These are phyloP conservation scores for Boletus patriciae DNA, from an alignment of 768 basidiomycete species.

Conservation along the genomic window DNA sequence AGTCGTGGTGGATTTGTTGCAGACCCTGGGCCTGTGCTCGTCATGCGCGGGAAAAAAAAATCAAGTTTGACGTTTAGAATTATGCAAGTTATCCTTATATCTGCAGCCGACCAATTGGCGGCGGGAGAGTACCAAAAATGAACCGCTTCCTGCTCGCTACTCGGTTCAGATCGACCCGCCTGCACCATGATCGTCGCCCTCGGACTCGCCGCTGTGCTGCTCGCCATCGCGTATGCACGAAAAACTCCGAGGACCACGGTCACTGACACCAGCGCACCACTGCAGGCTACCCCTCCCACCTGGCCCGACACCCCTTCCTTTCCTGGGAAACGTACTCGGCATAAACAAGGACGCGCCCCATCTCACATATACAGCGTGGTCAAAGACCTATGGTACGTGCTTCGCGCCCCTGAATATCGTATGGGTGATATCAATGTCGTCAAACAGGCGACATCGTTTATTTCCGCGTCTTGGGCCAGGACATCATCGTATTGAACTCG, in stretches of 20 bases:
- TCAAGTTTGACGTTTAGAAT: too few relatives aligned
- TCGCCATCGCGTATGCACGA: background rate
- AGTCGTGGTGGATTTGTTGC: too few relatives aligned
- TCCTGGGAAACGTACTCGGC: constrained; percentile 12
- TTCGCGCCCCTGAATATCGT: background rate
- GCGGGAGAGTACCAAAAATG: too few relatives aligned
- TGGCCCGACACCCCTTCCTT: constrained; percentile 15
- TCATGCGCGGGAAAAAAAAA: too few relatives aligned
- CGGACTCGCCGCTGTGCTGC: background rate
- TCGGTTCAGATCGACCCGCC: background rate
- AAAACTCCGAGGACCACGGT: background rate
- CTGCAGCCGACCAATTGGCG: too few relatives aligned
- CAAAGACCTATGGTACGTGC: background rate
- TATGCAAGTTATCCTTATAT: too few relatives aligned
- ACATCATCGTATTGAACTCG: constrained; percentile 52
- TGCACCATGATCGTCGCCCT: background rate
- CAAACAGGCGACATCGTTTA: constrained; percentile 10
- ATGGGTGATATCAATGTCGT: background rate
- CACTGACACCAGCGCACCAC: background rate
- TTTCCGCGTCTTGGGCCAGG: constrained; percentile 39
- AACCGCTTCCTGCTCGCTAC: too few relatives aligned
- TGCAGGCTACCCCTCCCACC: constrained; percentile 14
- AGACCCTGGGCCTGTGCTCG: too few relatives aligned
- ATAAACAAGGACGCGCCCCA: background rate
- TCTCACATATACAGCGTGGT: background rate